phyloP scores from a whole-genome alignment of 495 filamentous ascomycete genomes.

The Hypoxylon fuscum region DNA sequence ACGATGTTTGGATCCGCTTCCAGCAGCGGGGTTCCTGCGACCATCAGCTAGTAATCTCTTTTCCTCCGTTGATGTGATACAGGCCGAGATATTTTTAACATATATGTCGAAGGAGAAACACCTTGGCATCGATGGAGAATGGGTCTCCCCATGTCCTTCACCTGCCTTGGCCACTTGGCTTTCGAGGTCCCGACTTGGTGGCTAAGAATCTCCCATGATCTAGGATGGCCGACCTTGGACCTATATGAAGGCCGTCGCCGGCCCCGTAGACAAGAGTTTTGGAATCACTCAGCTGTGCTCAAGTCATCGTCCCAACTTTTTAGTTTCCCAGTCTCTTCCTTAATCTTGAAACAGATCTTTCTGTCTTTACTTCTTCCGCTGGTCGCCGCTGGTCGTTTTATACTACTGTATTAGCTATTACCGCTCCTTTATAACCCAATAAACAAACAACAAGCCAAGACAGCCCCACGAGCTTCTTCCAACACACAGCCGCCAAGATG shows the following conservation, averaged over 20 bases:
- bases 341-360: slow-evolving; percentile 33
- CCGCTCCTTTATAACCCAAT: slow-evolving; percentile 21
- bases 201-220: slow-evolving; percentile 7
- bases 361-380: slow-evolving; percentile 47
- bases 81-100: slow-evolving; percentile 42
- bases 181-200: slow-evolving; percentile 40
- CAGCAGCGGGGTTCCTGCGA: slow-evolving; percentile 27
- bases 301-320: slow-evolving; percentile 42
- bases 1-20: slow-evolving; percentile 36
- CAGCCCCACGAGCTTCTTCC: slow-evolving; percentile 9
- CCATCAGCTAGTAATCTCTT: slow-evolving; percentile 20
- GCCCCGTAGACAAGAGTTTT: slow-evolving; percentile 35
- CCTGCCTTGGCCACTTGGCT: slow-evolving; percentile 27
- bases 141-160: slow-evolving; percentile 30
- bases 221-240: slow-evolving; percentile 23
- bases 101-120: slow-evolving; percentile 27
- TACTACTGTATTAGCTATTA: slow-evolving; percentile 38
- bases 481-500: slow-evolving; percentile 47
- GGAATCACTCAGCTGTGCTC: slow-evolving; percentile 51
- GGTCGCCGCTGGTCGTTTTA: slow-evolving; percentile 53
- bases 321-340: slow-evolving; percentile 41
- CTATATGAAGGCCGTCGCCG: slow-evolving; percentile 45
- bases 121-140: slow-evolving; percentile 38
- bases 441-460: slow-evolving; percentile 18
- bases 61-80: slow-evolving; percentile 29